A percentile compares a stretch with the other conserved stretches of the same genome.
Conservation (phyloP, 768 basidiomycete species). For the Suillus decipiens region DNA sequence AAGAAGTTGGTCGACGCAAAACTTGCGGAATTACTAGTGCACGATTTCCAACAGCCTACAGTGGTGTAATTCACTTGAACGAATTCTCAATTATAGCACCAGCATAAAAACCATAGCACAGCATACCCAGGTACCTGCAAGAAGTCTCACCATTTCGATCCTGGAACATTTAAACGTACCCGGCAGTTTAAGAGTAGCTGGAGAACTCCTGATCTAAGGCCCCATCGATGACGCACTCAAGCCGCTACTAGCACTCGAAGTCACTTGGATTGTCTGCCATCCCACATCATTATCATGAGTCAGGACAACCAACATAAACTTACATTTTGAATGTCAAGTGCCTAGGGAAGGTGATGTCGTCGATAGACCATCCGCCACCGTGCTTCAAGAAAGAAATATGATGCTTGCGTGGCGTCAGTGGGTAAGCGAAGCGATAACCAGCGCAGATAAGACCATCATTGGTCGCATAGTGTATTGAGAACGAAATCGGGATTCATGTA, state of each 20-base stretch:
- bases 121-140: conserved; percentile 12
- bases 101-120: no score
- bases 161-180: conserved; percentile 29
- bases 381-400: conserved; percentile 38
- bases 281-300: not conserved
- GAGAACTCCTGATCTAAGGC: conserved; percentile 59
- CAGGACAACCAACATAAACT: conserved; percentile 2
- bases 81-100: not conserved
- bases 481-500: conserved; percentile 40
- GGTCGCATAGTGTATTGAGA: conserved; percentile 37
- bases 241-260: conserved; percentile 53
- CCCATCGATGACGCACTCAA: conserved; percentile 53
- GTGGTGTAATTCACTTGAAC: conserved; percentile 38
- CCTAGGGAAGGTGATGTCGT: conserved; percentile 40
- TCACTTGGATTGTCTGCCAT: conserved; percentile 48
- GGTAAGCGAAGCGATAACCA: conserved; percentile 39
- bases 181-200: conserved; percentile 42
- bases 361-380: conserved; percentile 38
- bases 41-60: conserved; percentile 39
- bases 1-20: conserved; percentile 38
- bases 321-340: conserved; percentile 42
- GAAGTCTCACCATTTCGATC: not conserved
- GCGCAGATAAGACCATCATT: conserved; percentile 37
- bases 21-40: conserved; percentile 37
- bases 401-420: conserved; percentile 37